Evolutionary conservation across 805 yeast genomes (phyloP).

Genomic region (Scheffersomyces amazonensis): DNA sequence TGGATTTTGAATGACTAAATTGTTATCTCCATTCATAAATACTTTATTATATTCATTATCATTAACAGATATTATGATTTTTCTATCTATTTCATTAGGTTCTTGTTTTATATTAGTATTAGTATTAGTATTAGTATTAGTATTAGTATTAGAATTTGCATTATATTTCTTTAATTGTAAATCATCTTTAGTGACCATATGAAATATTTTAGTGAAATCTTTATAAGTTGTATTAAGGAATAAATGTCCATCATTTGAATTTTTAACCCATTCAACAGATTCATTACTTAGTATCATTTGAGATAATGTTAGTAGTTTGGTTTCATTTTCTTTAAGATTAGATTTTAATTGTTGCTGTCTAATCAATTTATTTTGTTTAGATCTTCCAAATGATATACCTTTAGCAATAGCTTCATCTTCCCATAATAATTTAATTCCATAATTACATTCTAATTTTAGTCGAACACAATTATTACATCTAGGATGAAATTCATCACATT

Average conservation of each 20-base stretch:
- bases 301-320: constrained; percentile 7
- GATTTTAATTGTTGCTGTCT: constrained; percentile 4
- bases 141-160: constrained; percentile 1
- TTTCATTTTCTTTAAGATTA: not conserved
- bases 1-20: not conserved
- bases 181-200: constrained; percentile 1
- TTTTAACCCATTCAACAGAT: constrained; percentile 6
- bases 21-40: not conserved
- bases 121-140: not conserved
- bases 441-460: constrained; percentile 15
- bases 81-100: not conserved
- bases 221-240: constrained; percentile 15
- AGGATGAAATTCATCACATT: constrained; percentile 27
- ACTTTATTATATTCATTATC: not conserved
- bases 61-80: not conserved
- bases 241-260: constrained; percentile 5
- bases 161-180: constrained; percentile 5
- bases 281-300: constrained; percentile 6
- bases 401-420: constrained; percentile 33
- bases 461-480: constrained; percentile 25
- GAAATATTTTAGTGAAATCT: constrained; percentile 12
- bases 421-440: constrained; percentile 21
- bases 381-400: constrained; percentile 37
- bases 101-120: not conserved
- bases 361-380: constrained; percentile 13